Base-by-base conservation (phyloP, 768 basidiomycete species). In the Psilocybe azurescens region DNA sequence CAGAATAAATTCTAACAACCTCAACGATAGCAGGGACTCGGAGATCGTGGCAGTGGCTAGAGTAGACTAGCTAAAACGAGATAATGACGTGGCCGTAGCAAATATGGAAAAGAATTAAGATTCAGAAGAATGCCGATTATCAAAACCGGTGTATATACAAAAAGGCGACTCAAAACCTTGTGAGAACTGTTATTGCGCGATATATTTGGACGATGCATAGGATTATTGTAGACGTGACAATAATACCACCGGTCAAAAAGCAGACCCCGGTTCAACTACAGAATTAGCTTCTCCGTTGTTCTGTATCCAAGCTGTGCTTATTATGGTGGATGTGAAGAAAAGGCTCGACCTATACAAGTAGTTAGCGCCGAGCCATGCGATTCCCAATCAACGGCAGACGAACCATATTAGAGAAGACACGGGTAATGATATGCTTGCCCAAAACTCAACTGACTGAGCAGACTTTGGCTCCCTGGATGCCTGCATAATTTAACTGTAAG, bases 351-450 rank as follows among this genome's bases (percentile, higher is more conserved):
- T 58, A 16, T 29, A 46, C 41, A 10, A 36, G 36, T 24, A 16
- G 6, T 5, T 11, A 54, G 7, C 13, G 24, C 16, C 52, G 14
- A 44, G 41, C 14, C 41, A 44, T 44, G n/a, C 5, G 5, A 10
- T 3, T 8, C n/a, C 8, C 14, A n/a, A 44, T 3, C 3, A 5
- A 41, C 3, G 3, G 13, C 10, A 3, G 36, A 38, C 47, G 29
- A 30, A 58, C 57, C 57, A 58, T 4, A 58, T 36, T 36, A 51
- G n/a, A 29, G 47, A 50, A 30, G 57, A 32, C 10, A 58, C 5
- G 5, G 57, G 57, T 14, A 58, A 36, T 13, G 48, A 47, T 24
- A 58, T 33, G 8, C 46, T 30, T 18, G 57, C 57, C 57, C 57
- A 58, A 29, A 52, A 59, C 11, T 59, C 58, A 30, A 36, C 16